phyloP scores from a whole-genome alignment of 1,284 basidiomycete genomes.

The Cryptococcus hybrid region DNA sequence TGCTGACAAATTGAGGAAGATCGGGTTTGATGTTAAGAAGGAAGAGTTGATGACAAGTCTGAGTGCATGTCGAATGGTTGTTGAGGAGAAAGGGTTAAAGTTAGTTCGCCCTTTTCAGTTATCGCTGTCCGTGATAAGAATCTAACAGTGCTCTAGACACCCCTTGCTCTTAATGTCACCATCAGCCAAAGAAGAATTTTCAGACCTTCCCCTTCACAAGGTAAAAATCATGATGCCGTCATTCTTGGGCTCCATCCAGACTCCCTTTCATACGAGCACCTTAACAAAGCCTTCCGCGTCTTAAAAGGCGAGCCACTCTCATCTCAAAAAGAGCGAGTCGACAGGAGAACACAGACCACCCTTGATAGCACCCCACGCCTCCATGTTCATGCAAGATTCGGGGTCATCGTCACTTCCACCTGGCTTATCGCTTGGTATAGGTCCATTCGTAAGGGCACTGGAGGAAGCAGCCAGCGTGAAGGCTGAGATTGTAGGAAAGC shows the following conservation, averaged over 20 bases:
- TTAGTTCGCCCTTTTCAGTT: constrained; percentile 32
- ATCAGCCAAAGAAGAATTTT: constrained; percentile 60
- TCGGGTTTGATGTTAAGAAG: constrained; percentile 57
- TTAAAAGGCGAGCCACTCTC: constrained; percentile 49
- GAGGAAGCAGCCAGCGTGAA: constrained; percentile 57
- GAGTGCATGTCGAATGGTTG: constrained; percentile 57
- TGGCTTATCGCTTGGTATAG: constrained; percentile 63
- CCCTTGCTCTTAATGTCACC: constrained; percentile 62
- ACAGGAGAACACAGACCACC: constrained; percentile 32
- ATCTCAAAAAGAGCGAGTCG: not conserved
- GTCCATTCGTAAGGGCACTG: constrained; percentile 65
- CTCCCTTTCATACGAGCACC: constrained; percentile 56
- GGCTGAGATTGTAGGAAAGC: constrained; percentile 65
- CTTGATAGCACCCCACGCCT: constrained; percentile 46
- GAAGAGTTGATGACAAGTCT: constrained; percentile 63
- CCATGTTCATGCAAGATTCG: constrained; percentile 60
- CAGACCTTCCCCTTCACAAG: constrained; percentile 15
- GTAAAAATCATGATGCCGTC: constrained; percentile 58
- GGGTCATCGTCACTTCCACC: constrained; percentile 53
- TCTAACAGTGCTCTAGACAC: constrained; percentile 40
- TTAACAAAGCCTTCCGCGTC: constrained; percentile 67
- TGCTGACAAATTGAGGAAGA: constrained; percentile 53
- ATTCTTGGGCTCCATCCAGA: constrained; percentile 64
- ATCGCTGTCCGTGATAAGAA: not conserved
- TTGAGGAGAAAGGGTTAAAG: constrained; percentile 54